A percentile compares a stretch with the other conserved stretches of the same genome.
Conservation (phyloP, 805 yeast species). For the Cyberlindnera saturnus region DNA sequence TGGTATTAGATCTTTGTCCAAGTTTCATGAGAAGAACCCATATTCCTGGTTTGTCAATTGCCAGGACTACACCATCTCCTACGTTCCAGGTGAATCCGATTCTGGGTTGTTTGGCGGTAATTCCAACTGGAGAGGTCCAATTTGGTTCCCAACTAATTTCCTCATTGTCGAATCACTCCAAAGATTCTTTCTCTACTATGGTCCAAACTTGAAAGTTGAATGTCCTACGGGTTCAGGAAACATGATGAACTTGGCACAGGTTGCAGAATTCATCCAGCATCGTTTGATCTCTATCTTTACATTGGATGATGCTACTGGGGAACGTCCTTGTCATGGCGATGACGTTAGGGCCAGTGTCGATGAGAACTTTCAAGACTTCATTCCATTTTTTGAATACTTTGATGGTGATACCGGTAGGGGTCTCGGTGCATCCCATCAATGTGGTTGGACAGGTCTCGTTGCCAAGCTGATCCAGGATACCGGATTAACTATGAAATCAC, state of each 20-base stretch:
- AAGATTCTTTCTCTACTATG: constrained; percentile 83
- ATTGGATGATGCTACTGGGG: constrained; percentile 54
- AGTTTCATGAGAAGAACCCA: constrained; percentile 79
- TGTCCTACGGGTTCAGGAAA: constrained; percentile 84
- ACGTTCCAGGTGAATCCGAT: constrained; percentile 84
- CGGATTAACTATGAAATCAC: constrained; percentile 52
- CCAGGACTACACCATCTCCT: constrained; percentile 58
- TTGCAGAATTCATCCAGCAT: constrained; percentile 86
- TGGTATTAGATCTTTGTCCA: constrained; percentile 86
- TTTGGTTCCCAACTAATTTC: constrained; percentile 93
- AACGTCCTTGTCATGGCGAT: constrained; percentile 77
- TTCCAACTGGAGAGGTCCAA: constrained; percentile 96
- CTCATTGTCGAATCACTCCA: constrained; percentile 81
- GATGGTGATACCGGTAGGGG: constrained; percentile 96
- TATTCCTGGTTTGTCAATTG: constrained; percentile 81
- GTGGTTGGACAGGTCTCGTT: constrained; percentile 94
- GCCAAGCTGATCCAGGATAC: constrained; percentile 90
- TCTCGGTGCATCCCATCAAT: constrained; percentile 87
- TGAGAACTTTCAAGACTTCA: constrained; percentile 64
- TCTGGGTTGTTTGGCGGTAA: constrained; percentile 95
- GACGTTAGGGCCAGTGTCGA: constrained; percentile 55
- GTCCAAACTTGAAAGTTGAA: constrained; percentile 77
- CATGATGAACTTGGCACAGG: constrained; percentile 71
- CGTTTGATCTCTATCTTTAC: constrained; percentile 73
- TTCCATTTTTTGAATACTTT: constrained; percentile 81